Evolutionary conservation across 1,284 basidiomycete species (phyloP), one percentile per base, ranked within the genome.

Genomic region (Rhodotorula mucilaginosa): DNA sequence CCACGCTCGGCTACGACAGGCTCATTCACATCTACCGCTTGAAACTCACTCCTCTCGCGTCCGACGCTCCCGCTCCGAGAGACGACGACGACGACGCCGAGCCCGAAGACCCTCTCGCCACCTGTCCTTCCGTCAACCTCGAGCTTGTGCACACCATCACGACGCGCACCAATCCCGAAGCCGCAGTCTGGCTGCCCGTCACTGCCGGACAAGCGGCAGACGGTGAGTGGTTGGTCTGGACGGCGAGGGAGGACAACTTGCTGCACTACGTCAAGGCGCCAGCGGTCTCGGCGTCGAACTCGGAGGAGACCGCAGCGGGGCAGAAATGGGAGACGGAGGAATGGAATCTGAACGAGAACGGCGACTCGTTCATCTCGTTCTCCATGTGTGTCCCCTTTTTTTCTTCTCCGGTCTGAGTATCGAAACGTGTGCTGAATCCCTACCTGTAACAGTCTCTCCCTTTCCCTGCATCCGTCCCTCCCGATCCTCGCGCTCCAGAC

Each of bases 301-400:
- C 26, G 0, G 48, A 59, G 18, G 29, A 39, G 2, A 39, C 56
- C 8, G 49, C n/a, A 34, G 49, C 1, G 7, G 65, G n/a, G 10
- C 54, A 29, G n/a, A 26, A 23, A 18, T 76, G 64, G 58, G 18
- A 19, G 7, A 58, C 68, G n/a, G 57, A 68, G 15, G 18, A 44
- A 15, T 68, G 65, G 65, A 78, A 79, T 57, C 57, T 79, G 23
- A 79, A 79, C 64, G 75, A 76, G 64, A 76, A 75, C 46, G 68
- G 65, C 12, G 78, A 79, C 51, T 60, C 67, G 8, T 77, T 76
- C 60, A 69, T 76, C 29, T 77, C 75, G 31, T 79, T 78, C 67
- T 76, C 74, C 0, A 66, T 79, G 73, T 76, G 51, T n/a, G 76
- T 67, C 29, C 15, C n/a, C 34, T 34, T 19, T 34, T 58, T 21